These are phyloP conservation scores for Dujonia santamariae DNA, from an alignment of 1,139 yeast species.

Conservation along the genomic window DNA sequence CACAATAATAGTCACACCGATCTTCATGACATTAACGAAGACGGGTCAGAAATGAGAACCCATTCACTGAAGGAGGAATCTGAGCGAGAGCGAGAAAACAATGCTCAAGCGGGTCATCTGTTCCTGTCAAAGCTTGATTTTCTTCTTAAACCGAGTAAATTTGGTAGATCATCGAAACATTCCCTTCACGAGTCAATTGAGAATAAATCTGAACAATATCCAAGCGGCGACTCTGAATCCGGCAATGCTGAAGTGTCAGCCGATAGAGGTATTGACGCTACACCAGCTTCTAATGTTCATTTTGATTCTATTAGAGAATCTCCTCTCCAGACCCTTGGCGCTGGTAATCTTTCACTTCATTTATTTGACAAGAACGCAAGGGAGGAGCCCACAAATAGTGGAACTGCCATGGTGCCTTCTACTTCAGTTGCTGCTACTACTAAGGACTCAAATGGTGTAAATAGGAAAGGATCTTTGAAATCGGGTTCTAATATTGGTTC, in stretches of 20 bases:
- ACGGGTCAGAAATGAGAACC: too few species aligned
- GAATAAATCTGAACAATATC: too few species aligned
- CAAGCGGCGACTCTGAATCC: too few species aligned
- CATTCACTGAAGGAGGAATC: too few species aligned
- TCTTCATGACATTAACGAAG: too few species aligned
- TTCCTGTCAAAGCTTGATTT: slow-evolving; percentile 18
- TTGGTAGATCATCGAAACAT: slow-evolving; percentile 11
- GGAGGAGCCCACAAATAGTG: too few species aligned
- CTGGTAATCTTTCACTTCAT: slow-evolving; percentile 65
- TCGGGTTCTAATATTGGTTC: neutral
- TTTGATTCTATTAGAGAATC: slow-evolving; percentile 60
- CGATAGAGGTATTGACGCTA: neutral
- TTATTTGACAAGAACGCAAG: slow-evolving; percentile 36
- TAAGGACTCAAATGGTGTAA: neutral
- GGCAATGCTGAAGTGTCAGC: neutral
- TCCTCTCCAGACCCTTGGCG: slow-evolving; percentile 63
- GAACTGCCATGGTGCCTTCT: neutral
- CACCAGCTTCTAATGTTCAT: slow-evolving; percentile 27
- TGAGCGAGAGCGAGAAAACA: too few species aligned
- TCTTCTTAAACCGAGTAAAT: slow-evolving; percentile 16
- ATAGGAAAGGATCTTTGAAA: neutral
- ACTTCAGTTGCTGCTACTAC: too few species aligned
- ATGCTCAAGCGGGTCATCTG: too few species aligned
- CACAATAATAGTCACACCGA: too few species aligned
- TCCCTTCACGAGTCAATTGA: too few species aligned